Conservation (phyloP, 768 basidiomycete species). For the Cyathus striatus region DNA sequence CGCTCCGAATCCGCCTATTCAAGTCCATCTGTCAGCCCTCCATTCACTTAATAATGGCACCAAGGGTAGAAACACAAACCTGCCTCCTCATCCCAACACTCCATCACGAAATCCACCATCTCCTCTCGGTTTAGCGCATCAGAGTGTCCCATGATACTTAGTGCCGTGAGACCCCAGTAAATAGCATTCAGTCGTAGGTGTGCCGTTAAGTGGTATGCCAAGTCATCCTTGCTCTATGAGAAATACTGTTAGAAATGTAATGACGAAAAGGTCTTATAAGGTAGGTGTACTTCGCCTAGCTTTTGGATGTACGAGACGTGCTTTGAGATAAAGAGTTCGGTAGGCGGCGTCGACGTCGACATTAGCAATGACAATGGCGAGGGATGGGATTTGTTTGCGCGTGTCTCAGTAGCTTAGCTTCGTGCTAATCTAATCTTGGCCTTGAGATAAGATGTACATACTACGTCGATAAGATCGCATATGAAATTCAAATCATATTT, state of each 20-base stretch:
- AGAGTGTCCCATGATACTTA: slow-evolving; percentile 71
- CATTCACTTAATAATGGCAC: too few species aligned
- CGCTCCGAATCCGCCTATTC: slow-evolving; percentile 87
- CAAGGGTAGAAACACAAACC: slow-evolving; percentile 32
- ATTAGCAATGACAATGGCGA: too few species aligned
- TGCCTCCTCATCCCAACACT: slow-evolving; percentile 91
- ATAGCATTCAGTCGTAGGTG: slow-evolving; percentile 94
- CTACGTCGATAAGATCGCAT: too few species aligned
- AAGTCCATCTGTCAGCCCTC: too few species aligned
- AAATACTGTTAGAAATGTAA: not conserved
- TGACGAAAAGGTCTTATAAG: not conserved
- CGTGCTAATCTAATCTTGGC: too few species aligned
- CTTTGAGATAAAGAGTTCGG: slow-evolving; percentile 37
- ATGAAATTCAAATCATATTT: too few species aligned
- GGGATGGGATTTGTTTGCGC: too few species aligned
- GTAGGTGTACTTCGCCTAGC: slow-evolving; percentile 57
- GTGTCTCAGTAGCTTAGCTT: too few species aligned
- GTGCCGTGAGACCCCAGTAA: slow-evolving; percentile 93
- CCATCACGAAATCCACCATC: slow-evolving; percentile 86
- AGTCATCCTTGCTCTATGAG: slow-evolving; percentile 72
- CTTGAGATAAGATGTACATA: too few species aligned
- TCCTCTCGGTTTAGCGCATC: slow-evolving; percentile 81
- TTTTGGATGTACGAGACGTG: slow-evolving; percentile 76
- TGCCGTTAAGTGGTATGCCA: slow-evolving; percentile 84
- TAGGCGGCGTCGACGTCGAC: not conserved